Base-by-base conservation (phyloP, 1,284 basidiomycete genomes). In the Moniliophthora roreri region DNA sequence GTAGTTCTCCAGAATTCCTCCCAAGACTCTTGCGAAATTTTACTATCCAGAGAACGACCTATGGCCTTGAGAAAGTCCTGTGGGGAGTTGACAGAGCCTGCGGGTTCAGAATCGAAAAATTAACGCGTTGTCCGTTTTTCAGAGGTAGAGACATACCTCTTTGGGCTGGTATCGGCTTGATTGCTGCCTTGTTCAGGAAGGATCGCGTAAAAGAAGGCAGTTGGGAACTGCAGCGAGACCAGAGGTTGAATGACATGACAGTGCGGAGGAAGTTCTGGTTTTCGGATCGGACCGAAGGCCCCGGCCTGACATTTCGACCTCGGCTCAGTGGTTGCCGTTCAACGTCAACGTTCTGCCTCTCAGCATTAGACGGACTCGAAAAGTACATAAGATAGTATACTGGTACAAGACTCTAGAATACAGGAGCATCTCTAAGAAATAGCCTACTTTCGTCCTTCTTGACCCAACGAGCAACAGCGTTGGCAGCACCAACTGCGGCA, bases 401-500 rank as follows among this genome's bases (percentile, higher is more conserved):
- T 32, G 28, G 11, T 32, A 32, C 28, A 32, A 6, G 28, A 32
- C 11, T 32, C 40, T 63, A 95, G 66, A 95, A 95, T 28, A 93
- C 89, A 10, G 93, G 93, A 21, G 93, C 93, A 69, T 95, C 89
- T 54, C 82, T 80, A 60, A 96, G 71, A 68, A 98, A 98, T 58
- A 98, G 64, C 60, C 75, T 78, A 15, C 73, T 72, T 67, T 98
- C 95, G 65, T 97, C 90, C 57, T 82, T 85, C 74, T 91, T 89
- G 16, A 97, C 85, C 95, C 96, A 99, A 35, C 87, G 79, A 15
- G 87, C 87, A 26, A 98, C 86, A 0, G 87, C 79, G 66, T 98
- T 96, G 7, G 95, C 96, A 1, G 92, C 88, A 15, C 85, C 83
- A 8, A 97, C 86, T 0, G 86, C 86, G 0, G 91, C 91, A 47